phyloP scores from a whole-genome alignment of 2,329 filamentous ascomycete genomes.

The Xylaria polymorpha region DNA sequence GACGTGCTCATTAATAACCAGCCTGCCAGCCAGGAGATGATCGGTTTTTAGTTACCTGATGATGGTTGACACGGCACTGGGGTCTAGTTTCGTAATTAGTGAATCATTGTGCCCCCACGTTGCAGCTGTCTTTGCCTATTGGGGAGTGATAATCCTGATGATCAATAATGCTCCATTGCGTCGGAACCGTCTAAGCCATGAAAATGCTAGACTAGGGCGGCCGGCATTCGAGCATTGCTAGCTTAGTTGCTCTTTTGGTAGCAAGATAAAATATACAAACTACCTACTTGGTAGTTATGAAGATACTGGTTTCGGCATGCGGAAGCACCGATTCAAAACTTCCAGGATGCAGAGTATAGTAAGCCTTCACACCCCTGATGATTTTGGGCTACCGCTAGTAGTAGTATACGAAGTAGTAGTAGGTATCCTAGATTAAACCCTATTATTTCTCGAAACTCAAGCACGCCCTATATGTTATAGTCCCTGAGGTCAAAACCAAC shows the following conservation, averaged over 20 bases:
- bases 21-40: too few species aligned
- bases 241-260: slow-evolving; percentile 2
- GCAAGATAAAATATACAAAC: background rate
- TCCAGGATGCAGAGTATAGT: background rate
- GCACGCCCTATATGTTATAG: background rate
- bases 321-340: background rate
- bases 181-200: background rate
- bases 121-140: slow-evolving; percentile 1
- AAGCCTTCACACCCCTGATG: background rate
- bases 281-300: background rate
- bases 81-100: background rate
- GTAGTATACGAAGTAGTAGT: too few species aligned
- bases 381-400: background rate
- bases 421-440: too few species aligned
- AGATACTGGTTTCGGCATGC: background rate
- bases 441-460: too few species aligned
- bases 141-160: background rate
- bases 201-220: background rate
- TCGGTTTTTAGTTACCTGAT: background rate
- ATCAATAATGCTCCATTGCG: background rate
- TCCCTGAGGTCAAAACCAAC: background rate
- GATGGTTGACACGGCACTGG: background rate
- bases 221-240: background rate
- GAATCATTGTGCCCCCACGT: background rate
- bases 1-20: background rate